phyloP scores from a whole-genome alignment of 2,329 filamentous ascomycete species.

The Pestalotiopsis sp. region DNA sequence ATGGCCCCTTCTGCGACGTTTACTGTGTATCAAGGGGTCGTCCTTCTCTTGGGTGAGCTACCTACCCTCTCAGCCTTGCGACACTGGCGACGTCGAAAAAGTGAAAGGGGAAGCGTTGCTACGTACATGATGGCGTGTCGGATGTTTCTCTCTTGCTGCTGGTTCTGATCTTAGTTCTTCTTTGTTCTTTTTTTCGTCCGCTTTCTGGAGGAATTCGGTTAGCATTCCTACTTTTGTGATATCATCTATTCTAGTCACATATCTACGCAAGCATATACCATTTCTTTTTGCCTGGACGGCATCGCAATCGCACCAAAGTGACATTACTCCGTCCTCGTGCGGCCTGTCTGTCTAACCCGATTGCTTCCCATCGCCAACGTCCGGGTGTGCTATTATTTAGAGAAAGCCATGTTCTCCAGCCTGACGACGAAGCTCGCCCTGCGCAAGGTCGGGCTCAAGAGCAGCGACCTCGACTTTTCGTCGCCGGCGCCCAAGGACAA shows the following conservation, averaged over 20 bases:
- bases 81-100: not conserved
- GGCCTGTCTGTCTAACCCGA: not conserved
- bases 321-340: not conserved
- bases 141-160: not conserved
- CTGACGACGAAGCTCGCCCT: constrained; percentile 61
- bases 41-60: not conserved
- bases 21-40: constrained; percentile 7
- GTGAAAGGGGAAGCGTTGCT: not conserved
- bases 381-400: not conserved
- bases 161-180: not conserved
- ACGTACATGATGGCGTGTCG: not conserved
- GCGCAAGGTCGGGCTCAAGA: constrained; percentile 56
- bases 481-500: constrained; percentile 33
- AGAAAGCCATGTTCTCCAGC: constrained; percentile 53
- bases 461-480: constrained; percentile 48
- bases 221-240: not conserved
- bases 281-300: not conserved
- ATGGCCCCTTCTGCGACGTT: constrained; percentile 2
- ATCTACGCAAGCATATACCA: not conserved
- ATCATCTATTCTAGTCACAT: not conserved
- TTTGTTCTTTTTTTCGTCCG: not conserved
- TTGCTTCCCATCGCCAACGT: not conserved
- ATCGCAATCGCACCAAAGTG: not conserved
- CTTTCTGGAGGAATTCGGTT: not conserved
- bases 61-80: not conserved